Conservation (phyloP, 768 basidiomycete genomes). For the Rhizopogon vesiculosus region DNA sequence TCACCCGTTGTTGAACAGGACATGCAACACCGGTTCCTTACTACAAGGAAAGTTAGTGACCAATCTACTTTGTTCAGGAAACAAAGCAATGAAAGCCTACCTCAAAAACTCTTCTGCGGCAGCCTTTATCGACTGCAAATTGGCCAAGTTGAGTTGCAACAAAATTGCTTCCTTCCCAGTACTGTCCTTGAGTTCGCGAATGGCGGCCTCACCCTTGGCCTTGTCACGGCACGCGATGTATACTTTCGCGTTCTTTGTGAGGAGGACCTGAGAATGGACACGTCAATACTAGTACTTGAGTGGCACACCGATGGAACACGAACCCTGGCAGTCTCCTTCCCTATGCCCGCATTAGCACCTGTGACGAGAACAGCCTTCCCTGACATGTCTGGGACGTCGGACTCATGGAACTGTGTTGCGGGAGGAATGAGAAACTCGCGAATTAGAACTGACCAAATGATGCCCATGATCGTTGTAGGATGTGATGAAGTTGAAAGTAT, state of each 20-base stretch:
- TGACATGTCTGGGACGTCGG: slow-evolving; percentile 28
- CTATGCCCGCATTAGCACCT: slow-evolving; percentile 39
- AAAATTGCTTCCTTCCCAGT: slow-evolving; percentile 38
- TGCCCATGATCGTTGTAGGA: too few relatives aligned
- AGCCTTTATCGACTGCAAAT: slow-evolving; percentile 36
- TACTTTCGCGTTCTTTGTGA: slow-evolving; percentile 44
- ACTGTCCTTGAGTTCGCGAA: too few relatives aligned
- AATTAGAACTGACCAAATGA: too few relatives aligned
- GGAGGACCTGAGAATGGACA: slow-evolving; percentile 28
- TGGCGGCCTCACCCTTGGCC: too few relatives aligned
- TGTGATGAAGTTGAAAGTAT: too few relatives aligned
- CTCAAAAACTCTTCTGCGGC: slow-evolving; percentile 36
- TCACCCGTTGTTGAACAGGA: slow-evolving; percentile 26
- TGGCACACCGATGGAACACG: too few relatives aligned
- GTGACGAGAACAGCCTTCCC: slow-evolving; percentile 16
- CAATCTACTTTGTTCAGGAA: too few relatives aligned
- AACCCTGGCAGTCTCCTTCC: slow-evolving; percentile 34
- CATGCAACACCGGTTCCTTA: too few relatives aligned
- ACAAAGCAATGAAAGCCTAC: slow-evolving; percentile 13
- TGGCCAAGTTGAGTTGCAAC: slow-evolving; percentile 40
- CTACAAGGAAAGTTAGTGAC: too few relatives aligned
- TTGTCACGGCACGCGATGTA: slow-evolving; percentile 35
- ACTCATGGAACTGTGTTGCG: slow-evolving; percentile 12
- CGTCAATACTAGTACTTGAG: background rate
- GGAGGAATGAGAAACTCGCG: slow-evolving; percentile 10